A percentile compares a stretch with the other conserved stretches of the same genome.
phyloP scores from a whole-genome alignment of 2,329 filamentous ascomycete genomes.

The Colletotrichum phormii region DNA sequence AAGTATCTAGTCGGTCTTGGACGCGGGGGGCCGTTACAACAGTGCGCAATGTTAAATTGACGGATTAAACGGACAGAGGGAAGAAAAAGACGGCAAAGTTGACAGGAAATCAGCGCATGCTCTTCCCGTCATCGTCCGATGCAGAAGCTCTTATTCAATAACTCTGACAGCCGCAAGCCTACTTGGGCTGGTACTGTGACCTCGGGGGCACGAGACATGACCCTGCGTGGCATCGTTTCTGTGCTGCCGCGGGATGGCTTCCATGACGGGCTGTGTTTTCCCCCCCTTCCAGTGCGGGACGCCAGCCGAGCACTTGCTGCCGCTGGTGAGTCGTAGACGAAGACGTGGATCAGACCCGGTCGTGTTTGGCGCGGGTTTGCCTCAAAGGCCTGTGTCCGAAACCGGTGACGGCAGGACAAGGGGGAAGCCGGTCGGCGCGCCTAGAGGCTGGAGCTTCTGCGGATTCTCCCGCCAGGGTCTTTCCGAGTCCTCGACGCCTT shows the following conservation, averaged over 20 bases:
- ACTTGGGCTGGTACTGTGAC: not conserved
- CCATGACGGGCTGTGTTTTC: conserved; percentile 6
- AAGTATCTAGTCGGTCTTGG: not conserved
- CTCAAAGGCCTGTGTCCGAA: conserved; percentile 32
- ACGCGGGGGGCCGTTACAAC: conserved; percentile 9
- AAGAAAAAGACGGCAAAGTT: conserved; percentile 5
- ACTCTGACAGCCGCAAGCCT: not conserved
- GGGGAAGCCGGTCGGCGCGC: not conserved
- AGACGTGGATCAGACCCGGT: conserved; percentile 26
- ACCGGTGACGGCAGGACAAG: conserved; percentile 24
- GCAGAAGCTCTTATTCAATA: conserved; percentile 19
- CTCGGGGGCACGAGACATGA: conserved; percentile 25
- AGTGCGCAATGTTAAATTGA: conserved; percentile 22
- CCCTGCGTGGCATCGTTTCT: conserved; percentile 17
- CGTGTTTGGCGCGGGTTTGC: conserved; percentile 13
- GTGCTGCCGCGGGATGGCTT: conserved; percentile 1
- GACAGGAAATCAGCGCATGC: conserved; percentile 28
- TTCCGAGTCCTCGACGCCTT: not conserved
- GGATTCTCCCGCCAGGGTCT: conserved; percentile 6
- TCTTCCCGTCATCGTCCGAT: conserved; percentile 32
- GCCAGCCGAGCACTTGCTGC: conserved; percentile 26
- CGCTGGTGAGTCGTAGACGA: conserved; percentile 26
- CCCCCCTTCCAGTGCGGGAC: conserved; percentile 6
- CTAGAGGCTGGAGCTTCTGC: conserved; percentile 16
- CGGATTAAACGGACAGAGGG: conserved; percentile 18